Percentiles rank a stretch among this genome's conserved stretches.
These are phyloP conservation scores for Withania somnifera DNA, from an alignment of 305 asterid genomes.

Conservation along the genomic window DNA sequence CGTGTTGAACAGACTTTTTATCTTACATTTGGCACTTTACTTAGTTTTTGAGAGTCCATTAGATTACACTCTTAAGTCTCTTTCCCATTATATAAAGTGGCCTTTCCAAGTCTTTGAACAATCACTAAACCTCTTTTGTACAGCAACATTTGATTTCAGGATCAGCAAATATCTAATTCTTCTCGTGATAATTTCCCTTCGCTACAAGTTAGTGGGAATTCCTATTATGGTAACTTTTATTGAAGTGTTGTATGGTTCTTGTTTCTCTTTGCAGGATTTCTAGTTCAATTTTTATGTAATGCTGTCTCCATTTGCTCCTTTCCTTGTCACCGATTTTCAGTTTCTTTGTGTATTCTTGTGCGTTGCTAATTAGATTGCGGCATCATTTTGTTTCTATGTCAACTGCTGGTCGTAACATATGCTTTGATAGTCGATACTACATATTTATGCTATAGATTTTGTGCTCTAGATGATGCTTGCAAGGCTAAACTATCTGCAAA, in stretches of 20 bases:
- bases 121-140: background rate
- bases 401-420: background rate
- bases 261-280: background rate
- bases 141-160: background rate
- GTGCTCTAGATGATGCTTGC: background rate
- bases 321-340: background rate
- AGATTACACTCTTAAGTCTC: slow-evolving; percentile 9
- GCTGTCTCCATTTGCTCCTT: background rate
- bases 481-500: background rate
- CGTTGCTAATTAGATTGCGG: background rate
- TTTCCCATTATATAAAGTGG: slow-evolving; percentile 14
- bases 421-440: background rate
- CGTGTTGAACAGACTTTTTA: slow-evolving; percentile 24
- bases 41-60: slow-evolving; percentile 21
- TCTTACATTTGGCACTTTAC: slow-evolving; percentile 32
- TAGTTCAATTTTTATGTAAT: background rate
- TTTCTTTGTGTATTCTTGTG: background rate
- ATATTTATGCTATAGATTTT: background rate
- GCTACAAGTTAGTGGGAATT: background rate
- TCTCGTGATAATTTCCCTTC: background rate
- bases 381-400: background rate
- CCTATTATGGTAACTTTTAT: background rate
- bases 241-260: background rate
- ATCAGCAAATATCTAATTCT: background rate
- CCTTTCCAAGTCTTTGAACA: background rate